Evolutionary conservation across 2,329 filamentous ascomycete species (phyloP), one percentile per base, ranked within the genome.

Genomic region (Fusarium paranaense): DNA sequence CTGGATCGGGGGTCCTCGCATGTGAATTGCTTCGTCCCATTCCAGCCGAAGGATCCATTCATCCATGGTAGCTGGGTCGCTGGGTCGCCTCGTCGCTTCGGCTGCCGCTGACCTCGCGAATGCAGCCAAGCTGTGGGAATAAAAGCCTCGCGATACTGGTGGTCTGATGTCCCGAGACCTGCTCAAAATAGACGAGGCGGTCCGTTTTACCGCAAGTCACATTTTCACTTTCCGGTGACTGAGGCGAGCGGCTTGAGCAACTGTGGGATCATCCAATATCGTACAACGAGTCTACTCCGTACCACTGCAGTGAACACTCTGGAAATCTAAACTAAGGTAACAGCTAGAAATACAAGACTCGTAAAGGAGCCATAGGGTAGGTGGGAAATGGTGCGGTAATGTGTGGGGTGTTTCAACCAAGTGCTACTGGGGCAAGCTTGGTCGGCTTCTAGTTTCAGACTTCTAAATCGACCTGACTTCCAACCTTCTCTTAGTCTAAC

Each of bases 331-430:
- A 16, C 14, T 54, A 38, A n/a, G 8, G 20, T 32, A 57, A 57
- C 33, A 25, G 40, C 68, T 74, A 68, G 60, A 66, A 32, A 59
- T 74, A 74, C 71, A 74, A 52, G 60, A 60, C 38, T 32, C 47
- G 45, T 18, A 25, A 59, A 37, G 59, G 57, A 45, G 69, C 59
- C 61, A 33, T 45, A 69, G 35, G 56, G 52, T 63, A 52, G 42
- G 40, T 37, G n/a, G 40, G 30, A 20, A 32, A 32, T 32, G 47
- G 47, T 52, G 45, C 7, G 22, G 42, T 30, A 63, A 40, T 62
- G 61, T 56, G 61, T 63, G 61, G 61, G 33, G 61, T 66, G 64
- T 72, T 64, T 68, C 66, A 62, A 67, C 47, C 47, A 37, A 71
- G 20, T 64, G 33, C 45, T 40, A 58, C 27, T 71, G 37, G 68